A percentile compares a stretch with the other conserved stretches of the same genome.
phyloP scores from a whole-genome alignment of 306 rosid genomes.

The Adenanthera pavonina region DNA sequence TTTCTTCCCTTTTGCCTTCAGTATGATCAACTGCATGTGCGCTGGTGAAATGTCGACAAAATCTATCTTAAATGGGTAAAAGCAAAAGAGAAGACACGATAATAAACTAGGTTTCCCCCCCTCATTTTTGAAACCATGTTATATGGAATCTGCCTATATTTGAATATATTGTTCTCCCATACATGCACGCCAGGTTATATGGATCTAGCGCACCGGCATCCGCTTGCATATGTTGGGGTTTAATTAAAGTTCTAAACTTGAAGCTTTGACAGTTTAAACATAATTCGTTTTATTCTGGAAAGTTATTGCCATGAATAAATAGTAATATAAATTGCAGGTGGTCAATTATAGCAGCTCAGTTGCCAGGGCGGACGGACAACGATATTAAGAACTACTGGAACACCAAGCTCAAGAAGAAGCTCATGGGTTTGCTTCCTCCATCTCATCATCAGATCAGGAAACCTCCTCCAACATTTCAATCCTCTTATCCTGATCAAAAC shows the following conservation, averaged over 20 bases:
- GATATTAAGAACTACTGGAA: conserved; percentile 99
- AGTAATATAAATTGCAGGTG: conserved; percentile 56
- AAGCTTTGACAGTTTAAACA: conserved; percentile 9
- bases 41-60: conserved; percentile 21
- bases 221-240: conserved; percentile 28
- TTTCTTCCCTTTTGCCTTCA: not conserved
- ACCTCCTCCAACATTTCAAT: conserved; percentile 40
- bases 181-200: conserved; percentile 56
- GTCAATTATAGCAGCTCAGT: conserved; percentile 97
- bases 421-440: conserved; percentile 59
- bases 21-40: conserved; percentile 17
- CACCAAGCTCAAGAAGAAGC: conserved; percentile 96
- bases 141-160: conserved; percentile 43
- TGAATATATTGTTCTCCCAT: conserved; percentile 19
- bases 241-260: not conserved
- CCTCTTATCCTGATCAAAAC: conserved; percentile 37
- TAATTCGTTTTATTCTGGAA: conserved; percentile 24
- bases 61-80: conserved; percentile 41
- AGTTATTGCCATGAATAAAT: not conserved
- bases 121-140: not conserved
- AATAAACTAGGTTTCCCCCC: not conserved
- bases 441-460: conserved; percentile 46
- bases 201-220: conserved; percentile 47
- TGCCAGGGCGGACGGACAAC: conserved; percentile 96
- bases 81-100: not conserved